phyloP scores from a whole-genome alignment of 192 early-diverging fungal species.

The Podila verticillata region DNA sequence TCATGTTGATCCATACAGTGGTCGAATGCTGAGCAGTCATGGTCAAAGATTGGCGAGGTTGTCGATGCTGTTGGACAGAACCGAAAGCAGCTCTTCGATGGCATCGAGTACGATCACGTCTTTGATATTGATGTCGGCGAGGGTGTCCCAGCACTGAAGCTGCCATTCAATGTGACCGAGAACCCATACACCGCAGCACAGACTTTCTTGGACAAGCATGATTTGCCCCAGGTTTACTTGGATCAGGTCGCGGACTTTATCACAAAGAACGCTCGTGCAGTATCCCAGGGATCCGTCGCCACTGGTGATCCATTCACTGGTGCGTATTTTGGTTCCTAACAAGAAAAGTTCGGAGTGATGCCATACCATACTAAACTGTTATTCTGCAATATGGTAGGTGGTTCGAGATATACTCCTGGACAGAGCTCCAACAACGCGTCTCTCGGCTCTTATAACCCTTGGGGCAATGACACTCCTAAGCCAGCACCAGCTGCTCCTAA shows the following conservation, averaged over 20 bases:
- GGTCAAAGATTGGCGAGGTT: constrained; percentile 93
- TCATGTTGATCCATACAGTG: constrained; percentile 61
- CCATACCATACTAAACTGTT: too few species aligned
- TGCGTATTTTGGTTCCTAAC: not conserved
- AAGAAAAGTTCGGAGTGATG: too few species aligned
- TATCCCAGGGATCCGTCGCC: constrained; percentile 59
- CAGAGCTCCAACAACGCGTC: constrained; percentile 11
- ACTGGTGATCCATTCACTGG: constrained; percentile 67
- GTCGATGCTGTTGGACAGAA: constrained; percentile 85
- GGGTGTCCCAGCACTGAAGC: constrained; percentile 82
- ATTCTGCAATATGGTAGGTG: constrained; percentile 57
- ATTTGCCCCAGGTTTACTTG: constrained; percentile 83
- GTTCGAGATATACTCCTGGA: constrained; percentile 69
- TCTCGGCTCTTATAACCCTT: constrained; percentile 37
- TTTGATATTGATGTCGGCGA: constrained; percentile 97
- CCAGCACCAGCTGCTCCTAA: constrained; percentile 6
- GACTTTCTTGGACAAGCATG: constrained; percentile 83
- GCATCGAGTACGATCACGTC: constrained; percentile 96
- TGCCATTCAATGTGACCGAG: constrained; percentile 93
- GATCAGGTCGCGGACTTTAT: constrained; percentile 98
- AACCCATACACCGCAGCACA: constrained; percentile 96
- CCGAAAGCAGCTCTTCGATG: constrained; percentile 83
- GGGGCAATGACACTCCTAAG: constrained; percentile 32
- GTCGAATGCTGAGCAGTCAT: constrained; percentile 64
- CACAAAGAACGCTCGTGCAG: constrained; percentile 78